phyloP scores from a whole-genome alignment of 495 filamentous ascomycete genomes.

The Margaritispora aquatica region DNA sequence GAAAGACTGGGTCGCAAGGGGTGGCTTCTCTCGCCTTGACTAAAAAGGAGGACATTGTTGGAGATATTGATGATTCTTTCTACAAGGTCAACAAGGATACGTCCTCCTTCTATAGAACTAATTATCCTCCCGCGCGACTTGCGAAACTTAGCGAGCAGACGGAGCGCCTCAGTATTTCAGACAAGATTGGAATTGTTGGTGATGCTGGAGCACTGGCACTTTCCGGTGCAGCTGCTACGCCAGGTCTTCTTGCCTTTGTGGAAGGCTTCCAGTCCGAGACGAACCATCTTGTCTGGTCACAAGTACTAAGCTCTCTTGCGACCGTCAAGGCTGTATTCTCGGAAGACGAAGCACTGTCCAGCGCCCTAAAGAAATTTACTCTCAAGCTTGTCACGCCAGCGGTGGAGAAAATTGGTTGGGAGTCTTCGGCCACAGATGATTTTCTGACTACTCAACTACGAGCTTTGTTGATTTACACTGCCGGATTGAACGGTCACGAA shows the following conservation, averaged over 20 bases:
- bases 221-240: constrained; percentile 74
- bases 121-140: constrained; percentile 76
- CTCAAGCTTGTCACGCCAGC: constrained; percentile 64
- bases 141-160: constrained; percentile 70
- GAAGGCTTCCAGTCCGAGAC: constrained; percentile 75
- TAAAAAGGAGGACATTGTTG: constrained; percentile 65
- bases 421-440: constrained; percentile 66
- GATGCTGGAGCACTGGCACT: constrained; percentile 90
- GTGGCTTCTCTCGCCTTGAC: constrained; percentile 56
- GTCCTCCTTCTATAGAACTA: constrained; percentile 88
- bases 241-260: constrained; percentile 71
- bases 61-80: constrained; percentile 67
- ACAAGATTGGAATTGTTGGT: constrained; percentile 72
- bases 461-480: constrained; percentile 68
- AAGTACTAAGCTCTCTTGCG: constrained; percentile 64
- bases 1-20: constrained; percentile 45
- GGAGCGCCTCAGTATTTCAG: constrained; percentile 67
- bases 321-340: constrained; percentile 41
- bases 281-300: constrained; percentile 84
- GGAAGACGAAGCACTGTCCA: constrained; percentile 45
- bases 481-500: constrained; percentile 66
- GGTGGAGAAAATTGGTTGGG: constrained; percentile 79
- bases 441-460: constrained; percentile 77
- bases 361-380: constrained; percentile 66
- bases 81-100: constrained; percentile 91